Evolutionary conservation across 495 filamentous ascomycete species (phyloP).

Genomic region (Podospora bellae-mahoneyi): DNA sequence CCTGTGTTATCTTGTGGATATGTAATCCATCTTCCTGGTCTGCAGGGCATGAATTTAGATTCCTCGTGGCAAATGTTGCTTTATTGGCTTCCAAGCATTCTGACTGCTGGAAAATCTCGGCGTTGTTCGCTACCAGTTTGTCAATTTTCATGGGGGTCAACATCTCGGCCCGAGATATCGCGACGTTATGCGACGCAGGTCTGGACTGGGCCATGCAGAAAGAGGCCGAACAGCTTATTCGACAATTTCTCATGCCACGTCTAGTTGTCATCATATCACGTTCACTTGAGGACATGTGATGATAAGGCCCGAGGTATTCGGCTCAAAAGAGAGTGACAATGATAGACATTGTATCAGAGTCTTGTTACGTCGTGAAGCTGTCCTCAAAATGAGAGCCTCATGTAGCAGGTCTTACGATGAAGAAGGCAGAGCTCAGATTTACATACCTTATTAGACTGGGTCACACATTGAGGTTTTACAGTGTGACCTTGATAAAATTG

Average conservation of each 20-base stretch:
- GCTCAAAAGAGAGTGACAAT: background rate
- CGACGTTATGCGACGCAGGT: background rate
- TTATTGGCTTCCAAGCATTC: background rate
- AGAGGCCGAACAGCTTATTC: background rate
- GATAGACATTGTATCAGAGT: background rate
- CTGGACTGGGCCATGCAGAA: background rate
- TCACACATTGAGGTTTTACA: too few species aligned
- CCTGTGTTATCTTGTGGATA: background rate
- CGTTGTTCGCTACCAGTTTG: background rate
- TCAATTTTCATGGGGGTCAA: background rate
- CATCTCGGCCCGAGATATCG: constrained; percentile 4
- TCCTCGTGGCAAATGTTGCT: background rate
- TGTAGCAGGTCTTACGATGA: background rate
- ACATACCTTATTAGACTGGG: background rate
- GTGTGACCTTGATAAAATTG: too few species aligned
- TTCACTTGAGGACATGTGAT: background rate
- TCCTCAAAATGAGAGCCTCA: background rate
- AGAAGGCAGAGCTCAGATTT: background rate
- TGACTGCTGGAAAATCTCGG: constrained; percentile 17
- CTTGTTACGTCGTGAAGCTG: background rate
- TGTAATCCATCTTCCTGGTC: background rate
- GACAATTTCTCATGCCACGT: background rate
- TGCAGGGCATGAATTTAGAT: constrained; percentile 1
- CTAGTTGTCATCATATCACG: background rate
- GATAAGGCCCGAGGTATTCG: background rate